phyloP scores from a whole-genome alignment of 768 basidiomycete genomes.

The Termitomyces sp. region DNA sequence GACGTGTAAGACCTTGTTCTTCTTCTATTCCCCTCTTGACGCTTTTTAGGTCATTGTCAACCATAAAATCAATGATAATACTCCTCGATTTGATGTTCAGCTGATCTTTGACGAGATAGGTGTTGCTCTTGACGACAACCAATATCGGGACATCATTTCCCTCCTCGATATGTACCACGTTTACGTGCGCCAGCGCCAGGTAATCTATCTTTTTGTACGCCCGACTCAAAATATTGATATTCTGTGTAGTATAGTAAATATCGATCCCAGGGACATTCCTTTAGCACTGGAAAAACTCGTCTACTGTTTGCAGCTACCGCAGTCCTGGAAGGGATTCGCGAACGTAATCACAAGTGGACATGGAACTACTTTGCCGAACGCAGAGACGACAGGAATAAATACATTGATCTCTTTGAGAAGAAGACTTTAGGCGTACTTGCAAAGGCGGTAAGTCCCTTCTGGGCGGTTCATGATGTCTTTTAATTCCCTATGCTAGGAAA shows the following conservation, averaged over 20 bases:
- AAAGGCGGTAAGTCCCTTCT: slow-evolving; percentile 43
- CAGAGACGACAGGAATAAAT: slow-evolving; percentile 79
- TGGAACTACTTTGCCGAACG: slow-evolving; percentile 89
- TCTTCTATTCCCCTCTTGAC: background rate
- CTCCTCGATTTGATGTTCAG: slow-evolving; percentile 82
- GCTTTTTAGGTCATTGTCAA: slow-evolving; percentile 71
- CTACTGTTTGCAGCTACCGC: slow-evolving; percentile 76
- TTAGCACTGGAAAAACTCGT: slow-evolving; percentile 61
- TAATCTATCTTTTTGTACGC: slow-evolving; percentile 21
- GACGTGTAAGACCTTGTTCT: slow-evolving; percentile 52
- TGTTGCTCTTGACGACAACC: slow-evolving; percentile 85
- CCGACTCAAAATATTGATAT: slow-evolving; percentile 9
- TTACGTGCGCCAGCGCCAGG: slow-evolving; percentile 80
- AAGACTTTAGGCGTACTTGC: slow-evolving; percentile 51
- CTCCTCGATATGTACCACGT: slow-evolving; percentile 96
- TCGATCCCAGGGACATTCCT: slow-evolving; percentile 57
- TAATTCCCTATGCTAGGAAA: slow-evolving; percentile 36
- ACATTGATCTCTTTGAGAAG: slow-evolving; percentile 82
- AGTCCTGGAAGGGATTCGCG: slow-evolving; percentile 77
- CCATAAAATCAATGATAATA: slow-evolving; percentile 64
- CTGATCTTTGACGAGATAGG: slow-evolving; percentile 92
- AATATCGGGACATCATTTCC: slow-evolving; percentile 91
- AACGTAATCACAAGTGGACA: slow-evolving; percentile 81
- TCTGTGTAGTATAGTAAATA: slow-evolving; percentile 71
- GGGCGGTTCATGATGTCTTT: background rate